Evolutionary conservation across 2,329 filamentous ascomycete species (phyloP), one percentile per base, ranked within the genome.

Genomic region (Xylogone sp.): DNA sequence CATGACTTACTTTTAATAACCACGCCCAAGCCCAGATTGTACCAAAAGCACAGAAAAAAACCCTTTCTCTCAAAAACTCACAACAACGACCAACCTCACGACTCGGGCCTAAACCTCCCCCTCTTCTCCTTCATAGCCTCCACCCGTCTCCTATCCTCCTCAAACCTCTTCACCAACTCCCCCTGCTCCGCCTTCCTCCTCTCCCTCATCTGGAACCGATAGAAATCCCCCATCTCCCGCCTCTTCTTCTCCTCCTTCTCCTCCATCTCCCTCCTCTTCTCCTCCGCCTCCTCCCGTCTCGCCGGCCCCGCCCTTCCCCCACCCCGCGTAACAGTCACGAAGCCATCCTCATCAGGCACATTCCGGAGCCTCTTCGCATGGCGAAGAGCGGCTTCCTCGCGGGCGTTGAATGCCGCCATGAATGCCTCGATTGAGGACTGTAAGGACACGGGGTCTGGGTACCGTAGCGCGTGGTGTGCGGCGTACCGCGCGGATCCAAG

Each of bases 301-400:
- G 88, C 91, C 1, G 89, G 84, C n/a, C 86, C 87, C 6, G 78
- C 78, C 52, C 86, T 76, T 53, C 79, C 78, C 39, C 88, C 88
- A 21, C 91, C 91, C 50, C 88, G 81, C 1, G 86, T 88, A 21
- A 99, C 94, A 3, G 92, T 97, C 46, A 97, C 81, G 67, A 99
- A 99, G 2, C 94, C 94, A 68, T 99, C 94, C 64, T 90, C 92
- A 68, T 99, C 94, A 0, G 93, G 90, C 62, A 90, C 85, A 59
- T 87, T 86, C 54, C 89, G 83, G 55, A 86, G 74, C 50, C 80
- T 74, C 71, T 82, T 84, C 65, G 72, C 87, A 65, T 75, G 78
- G 71, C 74, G 84, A 58, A 64, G 78, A 60, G 75, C 85, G 69
- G 76, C 86, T 71, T 69, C 83, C 76, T 80, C 88, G 72, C 76